Evolutionary conservation across 495 filamentous ascomycete genomes (phyloP).

Genomic region (Penicillium bovifimosum): DNA sequence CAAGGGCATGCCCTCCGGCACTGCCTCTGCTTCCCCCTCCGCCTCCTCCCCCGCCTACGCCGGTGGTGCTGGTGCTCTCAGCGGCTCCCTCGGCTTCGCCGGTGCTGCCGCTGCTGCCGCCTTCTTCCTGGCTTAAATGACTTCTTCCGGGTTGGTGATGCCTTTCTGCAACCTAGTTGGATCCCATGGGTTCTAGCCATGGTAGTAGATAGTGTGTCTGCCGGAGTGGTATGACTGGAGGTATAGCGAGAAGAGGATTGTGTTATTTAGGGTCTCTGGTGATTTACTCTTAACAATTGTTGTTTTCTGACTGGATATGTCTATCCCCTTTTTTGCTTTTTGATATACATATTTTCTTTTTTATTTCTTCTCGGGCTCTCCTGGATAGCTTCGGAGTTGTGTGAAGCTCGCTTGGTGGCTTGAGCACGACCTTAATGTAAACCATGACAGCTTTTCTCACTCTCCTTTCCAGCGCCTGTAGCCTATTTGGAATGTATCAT

Average conservation of each 20-base stretch:
- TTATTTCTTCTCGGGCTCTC: constrained; percentile 28
- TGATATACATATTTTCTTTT: constrained; percentile 24
- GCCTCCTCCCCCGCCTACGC: constrained; percentile 38
- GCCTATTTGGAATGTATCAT: constrained; percentile 25
- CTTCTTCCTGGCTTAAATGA: constrained; percentile 50
- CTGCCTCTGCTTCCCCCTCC: constrained; percentile 26
- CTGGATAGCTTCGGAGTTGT: constrained; percentile 40
- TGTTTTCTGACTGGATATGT: constrained; percentile 29
- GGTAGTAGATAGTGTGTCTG: not conserved
- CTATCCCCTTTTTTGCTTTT: constrained; percentile 25
- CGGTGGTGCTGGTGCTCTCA: constrained; percentile 45
- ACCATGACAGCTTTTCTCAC: constrained; percentile 40
- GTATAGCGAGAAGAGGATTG: constrained; percentile 11
- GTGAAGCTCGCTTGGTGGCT: constrained; percentile 40
- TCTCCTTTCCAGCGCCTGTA: constrained; percentile 26
- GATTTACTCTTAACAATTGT: constrained; percentile 22
- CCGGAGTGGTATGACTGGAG: constrained; percentile 3
- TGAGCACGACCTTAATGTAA: constrained; percentile 46
- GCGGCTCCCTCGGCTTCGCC: constrained; percentile 45
- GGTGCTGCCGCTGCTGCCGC: constrained; percentile 46
- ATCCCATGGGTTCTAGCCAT: constrained; percentile 1
- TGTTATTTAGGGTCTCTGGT: constrained; percentile 32
- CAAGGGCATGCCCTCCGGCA: constrained; percentile 21
- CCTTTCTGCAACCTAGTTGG: constrained; percentile 9
- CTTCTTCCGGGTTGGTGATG: constrained; percentile 24